phyloP scores from a whole-genome alignment of 495 filamentous ascomycete genomes.

The Penicillium chermesinum region DNA sequence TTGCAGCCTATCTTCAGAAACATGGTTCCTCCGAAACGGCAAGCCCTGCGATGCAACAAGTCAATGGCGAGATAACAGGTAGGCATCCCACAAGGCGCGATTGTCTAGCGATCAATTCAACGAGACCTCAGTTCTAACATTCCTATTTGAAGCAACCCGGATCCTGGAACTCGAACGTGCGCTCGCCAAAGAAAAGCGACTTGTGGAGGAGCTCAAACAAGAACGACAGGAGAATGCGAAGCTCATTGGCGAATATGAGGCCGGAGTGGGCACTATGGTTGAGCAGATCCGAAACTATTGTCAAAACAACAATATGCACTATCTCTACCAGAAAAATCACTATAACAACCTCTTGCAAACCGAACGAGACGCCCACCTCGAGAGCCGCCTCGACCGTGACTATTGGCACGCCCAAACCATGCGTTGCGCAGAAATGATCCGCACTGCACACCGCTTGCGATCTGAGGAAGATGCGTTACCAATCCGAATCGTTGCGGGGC shows the following conservation, averaged over 20 bases:
- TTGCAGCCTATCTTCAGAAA: conserved; percentile 20
- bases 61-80: conserved; percentile 47
- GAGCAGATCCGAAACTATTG: conserved; percentile 59
- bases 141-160: conserved; percentile 47
- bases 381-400: conserved; percentile 58
- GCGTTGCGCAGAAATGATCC: conserved; percentile 49
- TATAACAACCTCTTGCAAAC: conserved; percentile 55
- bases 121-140: too few species aligned
- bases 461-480: conserved; percentile 47
- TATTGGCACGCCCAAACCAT: conserved; percentile 57
- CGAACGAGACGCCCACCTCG: conserved; percentile 52
- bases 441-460: conserved; percentile 45
- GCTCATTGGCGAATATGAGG: conserved; percentile 55
- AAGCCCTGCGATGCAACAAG: conserved; percentile 39
- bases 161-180: conserved; percentile 49
- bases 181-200: conserved; percentile 46
- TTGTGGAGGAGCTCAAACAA: conserved; percentile 40
- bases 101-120: too few species aligned
- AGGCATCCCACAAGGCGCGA: too few species aligned
- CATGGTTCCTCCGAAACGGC: conserved; percentile 43
- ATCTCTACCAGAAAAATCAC: conserved; percentile 51
- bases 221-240: conserved; percentile 48
- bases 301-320: conserved; percentile 56
- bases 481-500: conserved; percentile 43
- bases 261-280: conserved; percentile 49